Evolutionary conservation across 2,329 filamentous ascomycete genomes (phyloP), one percentile per base, ranked within the genome.

Genomic region (Apiospora phragmitis): DNA sequence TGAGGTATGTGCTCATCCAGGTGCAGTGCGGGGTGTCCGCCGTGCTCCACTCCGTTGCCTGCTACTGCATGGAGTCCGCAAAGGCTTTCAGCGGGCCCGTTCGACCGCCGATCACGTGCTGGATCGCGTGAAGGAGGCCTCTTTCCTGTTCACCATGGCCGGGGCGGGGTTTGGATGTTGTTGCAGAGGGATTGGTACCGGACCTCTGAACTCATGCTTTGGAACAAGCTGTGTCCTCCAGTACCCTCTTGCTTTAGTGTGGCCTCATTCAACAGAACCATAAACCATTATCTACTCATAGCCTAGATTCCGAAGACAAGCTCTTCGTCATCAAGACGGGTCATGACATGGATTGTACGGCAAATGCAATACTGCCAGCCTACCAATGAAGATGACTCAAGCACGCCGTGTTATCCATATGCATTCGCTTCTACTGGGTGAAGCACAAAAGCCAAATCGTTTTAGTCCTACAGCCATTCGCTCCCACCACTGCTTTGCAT

Each of bases 1-100:
- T n/a, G n/a, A n/a, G n/a, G n/a, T n/a, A 18, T 38, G 38, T 38
- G 38, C 18, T 45, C 18, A n/a, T 18, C 43, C 8, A 18, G 1
- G 1, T 11, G 8, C 42, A 70, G 62, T 29, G 62, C 29, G 69
- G 69, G 14, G 32, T 51, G 24, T 67, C 69, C 24, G 69, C 69
- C 45, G 18, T 69, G 16, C 65, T 67, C 35, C 29, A 49, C 21
- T 67, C 51, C 16, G 70, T 75, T n/a, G 75, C 77, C 65, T 78
- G 77, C 72, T 82, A 81, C 75, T 14, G 72, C 29, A 69, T 51
- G 21, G 73, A 70, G 3, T 72, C 77, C 2, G 49, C 68, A 3
- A 59, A 70, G 9, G 65, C 67, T n/a, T 81, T 81, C 73, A 76
- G 74, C 29, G 80, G 80, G 21, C 75, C 78, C 9, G 59, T 69